phyloP scores from a whole-genome alignment of 2,329 filamentous ascomycete species.

The Cytospora paraplurivora region DNA sequence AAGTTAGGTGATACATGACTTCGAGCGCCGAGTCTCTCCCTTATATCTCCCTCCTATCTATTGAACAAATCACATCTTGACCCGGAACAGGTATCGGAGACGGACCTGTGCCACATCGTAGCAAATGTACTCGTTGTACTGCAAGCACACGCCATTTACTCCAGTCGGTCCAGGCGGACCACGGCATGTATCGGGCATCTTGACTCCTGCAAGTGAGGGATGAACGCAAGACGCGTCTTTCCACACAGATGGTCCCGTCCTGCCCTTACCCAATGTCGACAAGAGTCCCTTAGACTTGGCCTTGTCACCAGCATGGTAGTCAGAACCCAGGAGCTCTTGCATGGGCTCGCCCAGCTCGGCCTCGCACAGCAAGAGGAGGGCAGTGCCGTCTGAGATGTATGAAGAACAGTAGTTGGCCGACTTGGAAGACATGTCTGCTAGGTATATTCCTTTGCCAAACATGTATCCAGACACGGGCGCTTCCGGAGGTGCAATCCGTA shows the following conservation, averaged over 20 bases:
- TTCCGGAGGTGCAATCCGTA: slow-evolving; percentile 86
- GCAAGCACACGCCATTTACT: slow-evolving; percentile 49
- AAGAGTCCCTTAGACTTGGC: slow-evolving; percentile 62
- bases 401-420: slow-evolving; percentile 76
- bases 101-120: slow-evolving; percentile 72
- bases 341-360: slow-evolving; percentile 79
- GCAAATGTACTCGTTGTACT: slow-evolving; percentile 74
- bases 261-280: slow-evolving; percentile 72
- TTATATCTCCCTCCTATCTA: no score
- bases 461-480: slow-evolving; percentile 81
- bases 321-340: slow-evolving; percentile 59
- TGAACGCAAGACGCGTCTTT: slow-evolving; percentile 73
- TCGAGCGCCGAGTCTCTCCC: background rate
- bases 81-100: slow-evolving; percentile 68
- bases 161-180: slow-evolving; percentile 51
- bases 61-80: slow-evolving; percentile 50
- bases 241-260: slow-evolving; percentile 67
- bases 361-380: slow-evolving; percentile 79
- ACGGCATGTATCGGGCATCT: slow-evolving; percentile 60
- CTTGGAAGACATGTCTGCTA: slow-evolving; percentile 83
- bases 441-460: slow-evolving; percentile 89
- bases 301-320: slow-evolving; percentile 64
- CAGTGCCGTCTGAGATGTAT: slow-evolving; percentile 65
- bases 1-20: background rate
- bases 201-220: slow-evolving; percentile 64